phyloP scores from a whole-genome alignment of 257 asterid species.

The Scutellaria barbata region DNA sequence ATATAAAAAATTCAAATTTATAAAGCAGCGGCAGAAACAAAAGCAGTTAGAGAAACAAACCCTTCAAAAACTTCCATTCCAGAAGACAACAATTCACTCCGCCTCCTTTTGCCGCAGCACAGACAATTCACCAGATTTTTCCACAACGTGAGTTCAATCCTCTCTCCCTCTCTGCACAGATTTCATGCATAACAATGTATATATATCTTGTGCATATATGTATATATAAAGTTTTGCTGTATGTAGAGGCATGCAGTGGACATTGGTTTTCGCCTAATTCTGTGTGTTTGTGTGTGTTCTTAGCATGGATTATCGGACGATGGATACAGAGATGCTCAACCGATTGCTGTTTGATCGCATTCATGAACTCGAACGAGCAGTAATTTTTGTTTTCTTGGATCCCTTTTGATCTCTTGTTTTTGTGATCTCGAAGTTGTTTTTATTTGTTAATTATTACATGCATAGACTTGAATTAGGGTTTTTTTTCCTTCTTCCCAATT shows the following conservation, averaged over 20 bases:
- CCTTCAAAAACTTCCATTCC: background rate
- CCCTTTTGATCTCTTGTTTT: background rate
- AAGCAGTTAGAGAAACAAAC: background rate
- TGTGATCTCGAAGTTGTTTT: background rate
- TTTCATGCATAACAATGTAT: constrained; percentile 31
- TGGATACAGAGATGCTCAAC: constrained; percentile 43
- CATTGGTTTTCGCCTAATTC: constrained; percentile 26
- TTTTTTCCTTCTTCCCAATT: background rate
- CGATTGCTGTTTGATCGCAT: constrained; percentile 37
- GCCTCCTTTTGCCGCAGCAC: constrained; percentile 5
- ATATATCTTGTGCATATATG: background rate
- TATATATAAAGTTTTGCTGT: constrained; percentile 4
- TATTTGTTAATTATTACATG: background rate
- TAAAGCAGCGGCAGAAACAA: no score
- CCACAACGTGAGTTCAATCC: constrained; percentile 11
- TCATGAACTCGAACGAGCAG: constrained; percentile 43
- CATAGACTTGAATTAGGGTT: background rate
- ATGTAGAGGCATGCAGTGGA: constrained; percentile 27
- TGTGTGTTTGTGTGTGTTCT: constrained; percentile 21
- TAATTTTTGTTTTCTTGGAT: constrained; percentile 17
- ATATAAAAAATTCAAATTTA: no score
- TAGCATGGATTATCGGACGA: constrained; percentile 39
- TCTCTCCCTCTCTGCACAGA: constrained; percentile 4
- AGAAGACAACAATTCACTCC: background rate
- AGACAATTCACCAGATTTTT: constrained; percentile 18